Evolutionary conservation across 495 filamentous ascomycete genomes (phyloP), one percentile per base, ranked within the genome.

Genomic region (Cenococcum geophilum): DNA sequence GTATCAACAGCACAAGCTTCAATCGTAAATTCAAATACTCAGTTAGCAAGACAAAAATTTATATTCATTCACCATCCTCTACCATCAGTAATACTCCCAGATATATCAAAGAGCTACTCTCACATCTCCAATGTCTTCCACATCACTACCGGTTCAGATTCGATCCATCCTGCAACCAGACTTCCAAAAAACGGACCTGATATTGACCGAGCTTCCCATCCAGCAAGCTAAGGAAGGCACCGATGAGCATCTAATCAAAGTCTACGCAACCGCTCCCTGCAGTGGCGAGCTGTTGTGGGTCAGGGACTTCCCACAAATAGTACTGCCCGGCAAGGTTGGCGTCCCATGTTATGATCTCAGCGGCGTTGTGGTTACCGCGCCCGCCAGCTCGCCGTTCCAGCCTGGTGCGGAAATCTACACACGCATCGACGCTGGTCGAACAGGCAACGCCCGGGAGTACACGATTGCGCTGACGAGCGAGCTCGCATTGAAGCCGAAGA

Each of bases 341-440:
- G 78, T 85, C 22, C 83, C 83, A 3, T 75, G 81, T 54, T 76
- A 82, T 59, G 83, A 83, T 69, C 68, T 82, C 57, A 76, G 78
- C 51, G 82, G 82, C 1, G 77, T 73, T 1, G 76, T 84, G 2
- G 70, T 83, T 35, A 76, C 70, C 40, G 76, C 79, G 0, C 80
- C 79, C 4, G 55, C 67, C 0, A 55, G 68, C 55, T 80, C 82
- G 32, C 73, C 78, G 9, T 82, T 82, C 68, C 72, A 72, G 52
- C 69, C 79, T 14, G 80, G 77, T 11, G 73, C 77, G 14, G 68
- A 76, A 45, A 77, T 86, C 37, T 83, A 79, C 62, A 77, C 77
- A 5, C 73, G 82, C 36, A 70, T 79, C 23, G 71, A 70, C 49
- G 74, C 76, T 61, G 67, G 62, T 1, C 73, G 76, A 14, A 73